Conservation (phyloP, 179 eudicot genomes). For the Carnegiea gigantea region DNA sequence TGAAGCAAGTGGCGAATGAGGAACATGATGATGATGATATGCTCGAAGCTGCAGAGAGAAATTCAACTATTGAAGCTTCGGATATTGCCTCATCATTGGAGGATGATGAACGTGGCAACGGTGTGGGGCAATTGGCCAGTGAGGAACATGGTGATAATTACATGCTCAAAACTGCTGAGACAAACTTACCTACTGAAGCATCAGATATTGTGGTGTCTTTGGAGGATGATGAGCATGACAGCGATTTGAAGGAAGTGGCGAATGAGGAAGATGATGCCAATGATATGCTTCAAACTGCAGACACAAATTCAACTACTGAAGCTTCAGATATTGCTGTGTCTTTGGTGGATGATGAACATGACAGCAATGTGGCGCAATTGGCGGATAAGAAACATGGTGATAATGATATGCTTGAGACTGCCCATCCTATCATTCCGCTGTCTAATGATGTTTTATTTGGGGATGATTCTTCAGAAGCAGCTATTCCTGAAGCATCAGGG, state of each 20-base stretch:
- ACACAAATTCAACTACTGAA: no score
- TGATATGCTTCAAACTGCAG: no score
- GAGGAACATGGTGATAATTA: background rate
- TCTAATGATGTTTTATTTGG: conserved; percentile 21
- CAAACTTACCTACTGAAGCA: background rate
- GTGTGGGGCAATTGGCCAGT: background rate
- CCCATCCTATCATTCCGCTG: conserved; percentile 19
- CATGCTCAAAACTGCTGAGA: background rate
- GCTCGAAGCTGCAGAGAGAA: background rate
- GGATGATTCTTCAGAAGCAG: conserved; percentile 28
- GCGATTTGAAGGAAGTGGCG: background rate
- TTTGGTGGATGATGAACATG: background rate
- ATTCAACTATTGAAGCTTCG: background rate
- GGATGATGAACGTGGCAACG: background rate
- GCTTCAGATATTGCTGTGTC: no score
- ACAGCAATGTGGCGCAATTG: background rate
- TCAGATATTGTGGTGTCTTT: background rate
- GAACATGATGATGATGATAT: background rate
- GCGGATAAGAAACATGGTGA: background rate
- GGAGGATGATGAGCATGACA: background rate
- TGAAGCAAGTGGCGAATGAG: background rate
- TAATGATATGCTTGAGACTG: background rate
- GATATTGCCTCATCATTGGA: background rate
- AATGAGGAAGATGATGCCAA: conserved; percentile 1
- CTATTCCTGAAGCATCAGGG: conserved; percentile 22